These are phyloP conservation scores for Pneumocystis murina DNA, from an alignment of 1,139 yeast genomes.

Conservation along the genomic window DNA sequence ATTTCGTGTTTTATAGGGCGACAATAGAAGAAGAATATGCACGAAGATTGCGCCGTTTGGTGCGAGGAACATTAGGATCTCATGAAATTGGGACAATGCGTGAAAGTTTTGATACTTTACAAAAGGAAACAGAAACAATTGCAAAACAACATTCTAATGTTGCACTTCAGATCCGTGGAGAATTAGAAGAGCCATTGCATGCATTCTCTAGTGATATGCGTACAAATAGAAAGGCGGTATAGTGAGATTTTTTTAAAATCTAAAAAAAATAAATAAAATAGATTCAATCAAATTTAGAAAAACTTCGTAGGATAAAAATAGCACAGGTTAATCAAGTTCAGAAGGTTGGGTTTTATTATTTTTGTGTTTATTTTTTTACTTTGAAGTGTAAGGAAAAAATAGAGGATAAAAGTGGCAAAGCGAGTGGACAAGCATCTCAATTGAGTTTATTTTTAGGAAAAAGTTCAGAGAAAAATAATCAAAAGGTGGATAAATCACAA, in stretches of 20 bases:
- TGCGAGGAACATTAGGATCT: conserved; percentile 39
- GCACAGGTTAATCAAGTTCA: conserved; percentile 17
- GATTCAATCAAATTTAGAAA: conserved; percentile 30
- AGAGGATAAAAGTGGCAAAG: conserved; percentile 42
- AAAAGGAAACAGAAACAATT: conserved; percentile 39
- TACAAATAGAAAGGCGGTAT: conserved; percentile 32
- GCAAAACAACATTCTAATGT: conserved; percentile 35
- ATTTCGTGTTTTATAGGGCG: conserved; percentile 21
- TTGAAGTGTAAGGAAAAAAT: conserved; percentile 37
- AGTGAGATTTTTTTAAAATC: background rate
- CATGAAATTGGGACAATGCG: conserved; percentile 47
- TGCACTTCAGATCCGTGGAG: conserved; percentile 31
- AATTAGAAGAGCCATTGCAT: conserved; percentile 31
- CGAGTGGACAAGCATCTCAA: conserved; percentile 46
- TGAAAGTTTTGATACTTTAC: conserved; percentile 44
- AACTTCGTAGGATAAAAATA: conserved; percentile 29
- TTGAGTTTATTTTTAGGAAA: conserved; percentile 64
- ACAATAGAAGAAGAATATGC: conserved; percentile 62
- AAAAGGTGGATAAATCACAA: conserved; percentile 44
- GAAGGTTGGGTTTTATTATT: background rate
- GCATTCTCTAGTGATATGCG: conserved; percentile 31
- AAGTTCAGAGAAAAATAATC: conserved; percentile 54
- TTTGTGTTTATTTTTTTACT: conserved; percentile 19
- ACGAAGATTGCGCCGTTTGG: conserved; percentile 31
- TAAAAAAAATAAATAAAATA: conserved; percentile 2